Conservation (phyloP, 805 yeast species). For the Wickerhamiella kurtzmanii region DNA sequence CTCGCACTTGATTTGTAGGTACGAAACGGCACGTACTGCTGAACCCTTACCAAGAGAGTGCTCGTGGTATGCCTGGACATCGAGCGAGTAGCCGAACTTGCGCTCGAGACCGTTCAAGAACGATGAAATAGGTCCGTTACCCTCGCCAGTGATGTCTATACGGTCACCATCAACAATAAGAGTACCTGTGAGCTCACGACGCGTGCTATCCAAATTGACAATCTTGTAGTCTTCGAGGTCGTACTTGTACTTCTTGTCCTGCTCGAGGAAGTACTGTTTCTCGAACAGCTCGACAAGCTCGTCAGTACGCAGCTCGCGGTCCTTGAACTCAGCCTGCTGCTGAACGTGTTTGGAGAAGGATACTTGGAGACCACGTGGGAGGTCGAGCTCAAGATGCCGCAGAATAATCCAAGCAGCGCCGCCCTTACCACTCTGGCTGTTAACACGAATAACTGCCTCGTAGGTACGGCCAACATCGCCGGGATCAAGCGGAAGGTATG, state of each 20-base stretch:
- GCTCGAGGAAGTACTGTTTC: conserved; percentile 36
- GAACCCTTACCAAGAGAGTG: conserved; percentile 70
- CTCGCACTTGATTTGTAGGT: conserved; percentile 45
- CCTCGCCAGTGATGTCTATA: conserved; percentile 40
- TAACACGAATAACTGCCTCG: conserved; percentile 82
- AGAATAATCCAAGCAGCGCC: conserved; percentile 82
- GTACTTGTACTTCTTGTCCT: conserved; percentile 30
- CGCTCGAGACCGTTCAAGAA: conserved; percentile 47
- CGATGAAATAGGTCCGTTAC: conserved; percentile 77
- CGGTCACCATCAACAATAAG: conserved; percentile 30
- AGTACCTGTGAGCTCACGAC: conserved; percentile 26
- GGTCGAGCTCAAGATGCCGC: conserved; percentile 59
- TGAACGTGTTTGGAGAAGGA: conserved; percentile 64
- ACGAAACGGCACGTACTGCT: conserved; percentile 63
- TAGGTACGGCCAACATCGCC: conserved; percentile 76
- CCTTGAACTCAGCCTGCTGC: conserved; percentile 50
- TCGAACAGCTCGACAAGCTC: conserved; percentile 59
- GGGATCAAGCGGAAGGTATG: conserved; percentile 77
- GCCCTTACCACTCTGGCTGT: conserved; percentile 80
- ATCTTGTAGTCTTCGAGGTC: conserved; percentile 33
- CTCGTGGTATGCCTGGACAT: conserved; percentile 60
- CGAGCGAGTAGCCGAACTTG: conserved; percentile 36
- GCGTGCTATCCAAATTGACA: conserved; percentile 28
- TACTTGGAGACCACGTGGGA: conserved; percentile 70
- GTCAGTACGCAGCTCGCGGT: conserved; percentile 51